Evolutionary conservation across 192 early-diverging fungal species (phyloP).

Genomic region (Spinellus fusiger): DNA sequence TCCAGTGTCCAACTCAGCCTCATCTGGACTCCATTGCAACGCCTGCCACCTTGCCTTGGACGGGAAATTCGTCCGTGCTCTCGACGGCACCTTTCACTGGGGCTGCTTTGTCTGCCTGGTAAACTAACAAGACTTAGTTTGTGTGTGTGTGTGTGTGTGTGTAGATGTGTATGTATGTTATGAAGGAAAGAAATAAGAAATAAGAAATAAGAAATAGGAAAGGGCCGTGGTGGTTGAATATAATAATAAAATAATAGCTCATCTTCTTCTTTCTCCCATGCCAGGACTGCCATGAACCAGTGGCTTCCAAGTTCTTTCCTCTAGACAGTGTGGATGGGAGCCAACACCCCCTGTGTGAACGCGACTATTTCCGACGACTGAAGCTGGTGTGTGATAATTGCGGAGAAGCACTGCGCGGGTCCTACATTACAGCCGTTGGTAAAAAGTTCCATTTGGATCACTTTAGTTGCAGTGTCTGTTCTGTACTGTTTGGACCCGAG

Average conservation of each 20-base stretch:
- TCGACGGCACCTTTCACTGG: constrained; percentile 80
- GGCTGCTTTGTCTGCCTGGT: constrained; percentile 95
- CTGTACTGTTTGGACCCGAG: constrained; percentile 89
- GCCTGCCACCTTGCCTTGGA: constrained; percentile 51
- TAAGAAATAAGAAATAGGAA: no score
- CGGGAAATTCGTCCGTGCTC: constrained; percentile 87
- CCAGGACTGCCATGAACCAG: constrained; percentile 73
- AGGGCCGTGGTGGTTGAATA: constrained; percentile 21
- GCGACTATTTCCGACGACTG: constrained; percentile 80
- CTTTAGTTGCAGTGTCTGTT: constrained; percentile 92
- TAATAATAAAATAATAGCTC: constrained; percentile 37
- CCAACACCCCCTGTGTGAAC: constrained; percentile 71
- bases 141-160: neutral
- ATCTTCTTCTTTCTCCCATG: constrained; percentile 5
- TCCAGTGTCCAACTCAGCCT: neutral
- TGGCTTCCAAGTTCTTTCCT: constrained; percentile 86
- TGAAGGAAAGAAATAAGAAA: neutral
- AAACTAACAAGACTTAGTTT: constrained; percentile 20
- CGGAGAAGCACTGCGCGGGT: constrained; percentile 81
- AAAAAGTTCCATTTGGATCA: constrained; percentile 97
- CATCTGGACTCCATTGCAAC: constrained; percentile 7
- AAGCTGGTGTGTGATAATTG: constrained; percentile 86
- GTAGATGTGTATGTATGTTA: neutral
- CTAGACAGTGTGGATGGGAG: constrained; percentile 54
- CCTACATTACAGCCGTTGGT: constrained; percentile 88